phyloP scores from a whole-genome alignment of 352 stramenopile genomes.

The Phytophthora sp. region DNA sequence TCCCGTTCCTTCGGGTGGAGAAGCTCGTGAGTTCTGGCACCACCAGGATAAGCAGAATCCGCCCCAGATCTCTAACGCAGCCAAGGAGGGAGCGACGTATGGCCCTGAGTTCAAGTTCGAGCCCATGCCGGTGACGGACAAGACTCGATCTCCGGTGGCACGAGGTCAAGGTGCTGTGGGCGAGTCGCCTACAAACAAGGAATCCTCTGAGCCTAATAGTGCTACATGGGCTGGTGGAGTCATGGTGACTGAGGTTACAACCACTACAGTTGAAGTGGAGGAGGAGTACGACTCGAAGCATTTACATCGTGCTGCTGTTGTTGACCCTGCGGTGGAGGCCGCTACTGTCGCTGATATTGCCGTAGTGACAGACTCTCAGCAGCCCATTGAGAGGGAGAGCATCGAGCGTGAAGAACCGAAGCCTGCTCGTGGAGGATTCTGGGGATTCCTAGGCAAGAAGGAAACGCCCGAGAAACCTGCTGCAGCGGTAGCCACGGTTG shows the following conservation, averaged over 20 bases:
- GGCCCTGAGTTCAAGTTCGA: conserved; percentile 18
- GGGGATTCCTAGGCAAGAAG: conserved; percentile 25
- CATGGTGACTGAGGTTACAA: conserved; percentile 9
- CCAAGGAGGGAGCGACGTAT: conserved; percentile 6
- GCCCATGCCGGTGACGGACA: not conserved
- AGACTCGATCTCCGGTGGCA: conserved; percentile 2
- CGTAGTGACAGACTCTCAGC: not conserved
- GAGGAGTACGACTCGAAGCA: conserved; percentile 4
- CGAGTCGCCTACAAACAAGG: not conserved
- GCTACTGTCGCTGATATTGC: not conserved
- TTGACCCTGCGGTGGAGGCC: not conserved
- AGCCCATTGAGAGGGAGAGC: conserved; percentile 8
- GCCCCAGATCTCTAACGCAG: conserved; percentile 8
- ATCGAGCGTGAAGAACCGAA: conserved; percentile 6
- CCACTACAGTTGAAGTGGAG: conserved; percentile 17
- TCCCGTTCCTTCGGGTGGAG: not conserved
- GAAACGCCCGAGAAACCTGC: not conserved
- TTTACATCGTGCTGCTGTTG: not conserved
- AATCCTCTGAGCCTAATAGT: not conserved
- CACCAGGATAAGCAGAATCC: conserved; percentile 9
- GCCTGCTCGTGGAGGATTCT: conserved; percentile 14
- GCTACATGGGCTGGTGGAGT: not conserved
- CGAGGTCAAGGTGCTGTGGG: not conserved
- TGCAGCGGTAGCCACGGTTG: not conserved
- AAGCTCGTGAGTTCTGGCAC: conserved; percentile 12